Evolutionary conservation across 495 filamentous ascomycete species (phyloP).

Genomic region (Xylaria castorea): DNA sequence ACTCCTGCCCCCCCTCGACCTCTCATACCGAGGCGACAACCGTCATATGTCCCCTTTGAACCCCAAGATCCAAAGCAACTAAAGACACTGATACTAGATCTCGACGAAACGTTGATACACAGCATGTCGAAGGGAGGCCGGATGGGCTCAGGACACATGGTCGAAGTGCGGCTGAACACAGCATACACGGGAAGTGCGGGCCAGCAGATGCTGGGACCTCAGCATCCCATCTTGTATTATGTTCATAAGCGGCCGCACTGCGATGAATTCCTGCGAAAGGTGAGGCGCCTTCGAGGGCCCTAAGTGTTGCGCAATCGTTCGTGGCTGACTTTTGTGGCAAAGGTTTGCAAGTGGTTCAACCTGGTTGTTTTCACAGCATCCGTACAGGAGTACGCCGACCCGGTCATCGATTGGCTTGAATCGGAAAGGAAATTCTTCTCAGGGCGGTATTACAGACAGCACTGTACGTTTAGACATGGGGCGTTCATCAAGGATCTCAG

Average conservation of each 20-base stretch:
- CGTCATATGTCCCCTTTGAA: conserved; percentile 72
- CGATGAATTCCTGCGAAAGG: conserved; percentile 93
- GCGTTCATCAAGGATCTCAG: conserved; percentile 98
- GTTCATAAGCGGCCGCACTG: conserved; percentile 97
- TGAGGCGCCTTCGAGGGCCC: conserved; percentile 42
- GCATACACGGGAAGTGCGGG: conserved; percentile 67
- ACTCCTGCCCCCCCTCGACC: conserved; percentile 87
- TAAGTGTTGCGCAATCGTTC: not conserved
- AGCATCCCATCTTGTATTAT: conserved; percentile 97
- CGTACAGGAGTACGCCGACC: conserved; percentile 98
- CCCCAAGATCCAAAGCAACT: conserved; percentile 59
- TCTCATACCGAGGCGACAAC: conserved; percentile 82
- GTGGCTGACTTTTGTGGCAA: conserved; percentile 26
- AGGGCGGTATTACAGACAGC: conserved; percentile 90
- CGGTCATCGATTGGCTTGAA: conserved; percentile 98
- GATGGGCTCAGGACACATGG: conserved; percentile 98
- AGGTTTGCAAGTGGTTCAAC: conserved; percentile 97
- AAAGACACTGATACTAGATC: conserved; percentile 93
- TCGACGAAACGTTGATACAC: conserved; percentile 97
- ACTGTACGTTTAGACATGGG: conserved; percentile 92
- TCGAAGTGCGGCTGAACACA: conserved; percentile 88
- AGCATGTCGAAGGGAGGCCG: conserved; percentile 94
- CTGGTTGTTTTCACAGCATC: conserved; percentile 96
- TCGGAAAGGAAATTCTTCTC: conserved; percentile 95
- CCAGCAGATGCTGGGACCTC: conserved; percentile 73